Conservation (phyloP, 2,329 filamentous ascomycete species). For the Cladosporium velox region DNA sequence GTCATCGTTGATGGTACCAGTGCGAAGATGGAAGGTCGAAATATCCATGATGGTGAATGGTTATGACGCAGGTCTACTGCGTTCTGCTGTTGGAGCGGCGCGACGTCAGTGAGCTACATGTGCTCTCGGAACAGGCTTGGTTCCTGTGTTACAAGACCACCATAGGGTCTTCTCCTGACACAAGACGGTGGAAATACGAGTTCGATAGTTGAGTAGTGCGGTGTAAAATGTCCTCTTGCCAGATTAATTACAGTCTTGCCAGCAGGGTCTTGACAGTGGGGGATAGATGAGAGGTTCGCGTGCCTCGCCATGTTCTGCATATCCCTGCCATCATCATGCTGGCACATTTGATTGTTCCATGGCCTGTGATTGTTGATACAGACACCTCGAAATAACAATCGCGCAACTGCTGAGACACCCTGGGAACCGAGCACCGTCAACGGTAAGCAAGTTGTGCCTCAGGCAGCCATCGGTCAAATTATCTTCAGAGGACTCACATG, state of each 20-base stretch:
- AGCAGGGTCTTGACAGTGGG: background rate
- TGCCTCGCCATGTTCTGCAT: background rate
- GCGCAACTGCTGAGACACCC: background rate
- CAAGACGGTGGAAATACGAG: background rate
- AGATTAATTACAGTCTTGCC: background rate
- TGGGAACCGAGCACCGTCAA: background rate
- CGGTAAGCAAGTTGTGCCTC: background rate
- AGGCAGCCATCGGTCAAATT: background rate
- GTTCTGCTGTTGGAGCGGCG: background rate
- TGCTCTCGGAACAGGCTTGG: background rate
- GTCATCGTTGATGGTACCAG: background rate
- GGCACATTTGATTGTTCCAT: background rate
- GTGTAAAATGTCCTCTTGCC: background rate
- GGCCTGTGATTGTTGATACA: background rate
- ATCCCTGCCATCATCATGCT: background rate
- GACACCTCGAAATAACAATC: background rate
- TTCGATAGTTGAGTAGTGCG: background rate
- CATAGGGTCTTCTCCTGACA: background rate
- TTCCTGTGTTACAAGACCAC: background rate
- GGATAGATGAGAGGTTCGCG: background rate
- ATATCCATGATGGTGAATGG: background rate
- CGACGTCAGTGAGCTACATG: background rate
- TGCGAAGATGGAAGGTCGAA: slow-evolving; percentile 15
- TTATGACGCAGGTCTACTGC: background rate
- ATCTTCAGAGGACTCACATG: background rate